Evolutionary conservation across 176 grass and related monocot species (phyloP), one percentile per base, ranked within the genome.

Genomic region (Aegilops bicornis): DNA sequence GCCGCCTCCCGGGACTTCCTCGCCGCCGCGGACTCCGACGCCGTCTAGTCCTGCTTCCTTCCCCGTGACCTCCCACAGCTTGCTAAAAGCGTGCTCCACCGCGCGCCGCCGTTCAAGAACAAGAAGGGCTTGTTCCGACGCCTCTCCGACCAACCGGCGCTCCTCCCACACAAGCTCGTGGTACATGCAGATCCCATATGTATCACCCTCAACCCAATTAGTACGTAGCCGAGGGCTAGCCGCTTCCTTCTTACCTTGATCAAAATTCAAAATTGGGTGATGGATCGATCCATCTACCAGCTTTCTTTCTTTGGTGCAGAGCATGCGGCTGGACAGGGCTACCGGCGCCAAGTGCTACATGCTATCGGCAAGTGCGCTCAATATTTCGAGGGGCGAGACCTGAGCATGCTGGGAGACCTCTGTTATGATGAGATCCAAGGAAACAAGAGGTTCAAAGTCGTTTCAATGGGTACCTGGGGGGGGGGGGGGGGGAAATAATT

Each of bases 321-420:
- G 89, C 45, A 82, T 90, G 16, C 84, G 83, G 82, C 58, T 97
- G 80, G 83, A 94, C 13, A 92, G 61, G 65, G 79, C 80, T 48
- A 97, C 30, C 31, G 85, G 87, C 10, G 82, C 74, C 16, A 96
- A 91, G 85, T 96, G 94, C 87, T 92, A 82, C 68, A 92, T 88
- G 76, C 29, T 97, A 16, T 94, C 91, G 6, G 87, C 91, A 32
- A 88, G 89, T 61, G 33, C 27, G 30, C 89, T 94, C 20, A 59
- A 39, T 10, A 97, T 93, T 48, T 11, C 71, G 1, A 20, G 14
- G 64, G 64, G 64, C 27, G 29, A 8, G 13, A 17, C 1, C 0
- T 29, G 2, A 16, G 0, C 14, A 32, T 15, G 45, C 45, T 67
- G 64, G 64, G 64, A 6, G 6, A 67, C 0, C 64, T 67, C 14